Percentiles rank a stretch among this genome's conserved stretches.
These are phyloP conservation scores for Dalbergia cochinchinensis DNA, from an alignment of 306 rosid genomes.

Conservation along the genomic window DNA sequence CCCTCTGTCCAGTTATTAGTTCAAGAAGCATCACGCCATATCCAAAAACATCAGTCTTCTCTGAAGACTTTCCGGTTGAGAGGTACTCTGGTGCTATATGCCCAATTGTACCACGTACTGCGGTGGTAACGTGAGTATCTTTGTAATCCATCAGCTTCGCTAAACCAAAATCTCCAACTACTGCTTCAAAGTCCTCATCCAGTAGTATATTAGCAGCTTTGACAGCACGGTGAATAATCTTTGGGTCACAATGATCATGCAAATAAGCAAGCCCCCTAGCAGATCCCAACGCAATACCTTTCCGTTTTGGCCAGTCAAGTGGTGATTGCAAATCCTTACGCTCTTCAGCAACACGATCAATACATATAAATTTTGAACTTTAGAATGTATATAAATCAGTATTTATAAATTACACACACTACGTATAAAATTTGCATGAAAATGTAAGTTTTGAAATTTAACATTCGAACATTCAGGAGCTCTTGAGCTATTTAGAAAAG, in stretches of 20 bases:
- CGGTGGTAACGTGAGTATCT: constrained; percentile 39
- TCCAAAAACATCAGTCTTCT: constrained; percentile 39
- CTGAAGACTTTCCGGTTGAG: constrained; percentile 39
- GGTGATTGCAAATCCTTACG: constrained; percentile 5
- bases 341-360: constrained; percentile 13
- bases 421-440: too few species aligned
- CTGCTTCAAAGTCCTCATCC: constrained; percentile 42
- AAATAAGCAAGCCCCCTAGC: constrained; percentile 49
- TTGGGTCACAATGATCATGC: constrained; percentile 37
- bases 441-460: not conserved
- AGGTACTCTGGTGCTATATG: constrained; percentile 46
- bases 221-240: constrained; percentile 40
- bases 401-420: too few species aligned
- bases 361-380: not conserved
- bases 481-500: not conserved
- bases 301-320: constrained; percentile 28
- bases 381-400: too few species aligned
- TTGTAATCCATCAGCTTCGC: constrained; percentile 40
- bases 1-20: constrained; percentile 37
- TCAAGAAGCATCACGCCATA: constrained; percentile 48
- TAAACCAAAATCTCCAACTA: constrained; percentile 45
- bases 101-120: constrained; percentile 34
- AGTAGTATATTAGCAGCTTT: constrained; percentile 43
- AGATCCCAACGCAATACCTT: constrained; percentile 32
- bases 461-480: not conserved